phyloP scores from a whole-genome alignment of 192 early-diverging fungal genomes.

The Paraglomus brasilianum region DNA sequence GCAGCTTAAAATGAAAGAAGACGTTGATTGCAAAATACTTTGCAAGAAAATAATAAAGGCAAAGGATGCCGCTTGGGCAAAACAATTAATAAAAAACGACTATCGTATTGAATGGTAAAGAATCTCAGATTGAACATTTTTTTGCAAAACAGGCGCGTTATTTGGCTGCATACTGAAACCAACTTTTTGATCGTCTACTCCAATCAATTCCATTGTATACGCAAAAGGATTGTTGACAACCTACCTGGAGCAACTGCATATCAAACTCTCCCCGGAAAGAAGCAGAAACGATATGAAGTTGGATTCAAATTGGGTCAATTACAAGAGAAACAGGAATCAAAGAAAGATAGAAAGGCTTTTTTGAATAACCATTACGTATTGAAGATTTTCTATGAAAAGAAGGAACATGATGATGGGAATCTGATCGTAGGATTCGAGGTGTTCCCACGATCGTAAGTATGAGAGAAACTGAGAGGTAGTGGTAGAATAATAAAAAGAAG shows the following conservation, averaged over 20 bases:
- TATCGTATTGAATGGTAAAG: slow-evolving; percentile 62
- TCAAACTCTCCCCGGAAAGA: slow-evolving; percentile 35
- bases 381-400: slow-evolving; percentile 55
- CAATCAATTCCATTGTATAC: background rate
- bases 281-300: slow-evolving; percentile 48
- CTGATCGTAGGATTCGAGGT: slow-evolving; percentile 74
- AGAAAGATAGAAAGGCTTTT: slow-evolving; percentile 39
- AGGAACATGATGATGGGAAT: slow-evolving; percentile 38
- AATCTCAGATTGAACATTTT: background rate
- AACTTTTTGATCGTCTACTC: background rate
- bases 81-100: slow-evolving; percentile 53
- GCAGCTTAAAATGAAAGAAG: slow-evolving; percentile 42
- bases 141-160: background rate
- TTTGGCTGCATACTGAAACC: background rate
- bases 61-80: slow-evolving; percentile 46
- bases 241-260: slow-evolving; percentile 61
- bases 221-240: slow-evolving; percentile 59
- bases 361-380: slow-evolving; percentile 69
- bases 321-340: slow-evolving; percentile 34
- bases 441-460: slow-evolving; percentile 59
- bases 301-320: slow-evolving; percentile 61
- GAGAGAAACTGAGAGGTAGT: too few species aligned
- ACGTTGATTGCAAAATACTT: slow-evolving; percentile 51
- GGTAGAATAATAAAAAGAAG: too few species aligned
- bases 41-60: slow-evolving; percentile 50